Base-by-base conservation (phyloP, 805 yeast genomes). In the Candida easanensis region DNA sequence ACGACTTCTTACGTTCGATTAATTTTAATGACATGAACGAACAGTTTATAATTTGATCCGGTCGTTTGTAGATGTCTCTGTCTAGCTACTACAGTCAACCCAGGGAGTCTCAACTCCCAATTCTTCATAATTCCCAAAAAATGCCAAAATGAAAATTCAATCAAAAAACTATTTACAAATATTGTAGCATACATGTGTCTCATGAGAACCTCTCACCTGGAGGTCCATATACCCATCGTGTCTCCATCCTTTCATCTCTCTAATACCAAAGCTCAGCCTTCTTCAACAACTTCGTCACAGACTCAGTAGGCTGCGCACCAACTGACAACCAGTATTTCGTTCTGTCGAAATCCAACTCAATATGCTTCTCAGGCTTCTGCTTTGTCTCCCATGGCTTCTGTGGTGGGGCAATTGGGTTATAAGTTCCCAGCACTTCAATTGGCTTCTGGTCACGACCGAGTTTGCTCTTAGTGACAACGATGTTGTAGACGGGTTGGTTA, bases 301-400 rank as follows among this genome's bases (percentile, higher is more conserved):
- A 71, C 34, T 84, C 89, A 19, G 91, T 80, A 6, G 97, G 95
- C 61, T 87, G 95, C 1, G 98, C 98, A 11, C 99, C 99, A 16
- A 88, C 96, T 56, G 97, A 96, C 27, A 93, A 69, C 99, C 99
- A 93, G 66, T 93, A 93, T 63, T 88, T 88, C 5, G 96, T 80
- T 56, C 97, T 79, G 51, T 80, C 80, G 60, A 93, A 89, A 61
- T 93, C 98, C 28, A 93, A 69, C 52, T 82, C 76, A 32, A 91
- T 77, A 53, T 89, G 89, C 62, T 93, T 91, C 38, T 76, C 72
- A 11, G 90, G 86, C 48, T 74, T 66, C 31, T 69, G 68, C 10
- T 38, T 44, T 11, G 84, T 86, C 31, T 73, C 77, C 51, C 68
- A 69, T 57, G 85, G 88, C 27, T 84, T 72, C 43, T 82, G 63